phyloP scores from a whole-genome alignment of 345 rosid genomes.

The Luvunga scandens region DNA sequence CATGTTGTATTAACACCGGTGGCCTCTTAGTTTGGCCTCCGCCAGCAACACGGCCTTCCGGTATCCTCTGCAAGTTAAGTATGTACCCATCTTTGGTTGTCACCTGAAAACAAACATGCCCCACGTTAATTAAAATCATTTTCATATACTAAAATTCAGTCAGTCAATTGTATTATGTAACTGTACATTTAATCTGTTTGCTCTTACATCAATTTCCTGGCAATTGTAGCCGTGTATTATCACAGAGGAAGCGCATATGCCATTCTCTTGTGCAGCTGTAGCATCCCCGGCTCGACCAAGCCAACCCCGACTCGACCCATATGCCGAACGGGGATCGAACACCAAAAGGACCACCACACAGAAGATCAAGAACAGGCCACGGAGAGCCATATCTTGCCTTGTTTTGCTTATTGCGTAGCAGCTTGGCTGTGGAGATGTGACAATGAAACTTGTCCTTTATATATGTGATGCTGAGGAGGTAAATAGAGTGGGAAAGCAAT shows the following conservation, averaged over 20 bases:
- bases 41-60: slow-evolving; percentile 45
- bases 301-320: slow-evolving; percentile 27
- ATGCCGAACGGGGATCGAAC: slow-evolving; percentile 21
- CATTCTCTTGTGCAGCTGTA: slow-evolving; percentile 22
- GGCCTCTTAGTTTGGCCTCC: slow-evolving; percentile 29
- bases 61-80: slow-evolving; percentile 72
- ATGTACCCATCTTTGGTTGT: slow-evolving; percentile 73
- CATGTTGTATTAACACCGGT: slow-evolving; percentile 84
- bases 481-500: slow-evolving; percentile 14
- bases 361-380: slow-evolving; percentile 14
- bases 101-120: slow-evolving; percentile 41
- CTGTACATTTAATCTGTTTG: background rate
- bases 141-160: background rate
- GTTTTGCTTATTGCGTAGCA: background rate
- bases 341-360: slow-evolving; percentile 24
- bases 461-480: background rate
- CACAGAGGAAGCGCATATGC: slow-evolving; percentile 70
- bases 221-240: slow-evolving; percentile 69
- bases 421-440: background rate
- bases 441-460: background rate
- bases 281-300: slow-evolving; percentile 7
- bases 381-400: slow-evolving; percentile 13
- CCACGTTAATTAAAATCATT: background rate
- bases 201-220: slow-evolving; percentile 68
- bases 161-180: too few relatives aligned